Evolutionary conservation across 805 yeast species (phyloP), one percentile per base, ranked within the genome.

Genomic region (Brettanomyces bruxellensis): DNA sequence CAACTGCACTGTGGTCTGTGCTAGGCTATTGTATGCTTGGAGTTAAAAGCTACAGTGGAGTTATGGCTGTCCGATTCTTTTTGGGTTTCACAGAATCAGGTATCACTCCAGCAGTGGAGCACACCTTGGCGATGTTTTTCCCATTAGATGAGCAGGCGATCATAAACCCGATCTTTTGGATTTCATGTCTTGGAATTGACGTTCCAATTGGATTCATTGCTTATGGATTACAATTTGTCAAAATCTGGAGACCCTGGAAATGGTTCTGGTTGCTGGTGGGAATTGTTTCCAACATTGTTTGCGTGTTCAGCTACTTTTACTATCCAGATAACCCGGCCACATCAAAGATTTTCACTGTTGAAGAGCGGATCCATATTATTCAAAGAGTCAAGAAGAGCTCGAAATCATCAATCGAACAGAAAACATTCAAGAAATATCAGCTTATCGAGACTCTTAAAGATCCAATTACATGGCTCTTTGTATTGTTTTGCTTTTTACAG

Each of bases 291-390:
- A 61, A 76, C 34, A 25, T 71, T 22, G 45, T 67, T 13, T 53
- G 69, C 4, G 41, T 66, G 4, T 35, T 63, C 5, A 54, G 68
- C 6, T 55, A 57, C 49, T 65, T 69, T 48, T 44, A 68, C 23
- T 77, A 73, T 51, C 85, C 84, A 34, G 68, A 72, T 49, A 75
- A 76, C 53, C 83, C 83, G 23, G 59, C 76, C 1, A 67, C 63
- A 45, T 75, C 77, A 5, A 64, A 57, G 51, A 72, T 74, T 51
- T 62, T 79, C 44, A 47, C 71, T 62, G 50, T 39, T 51, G 50
- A 49, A 74, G 69, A 54, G 48, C 59, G 37, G 68, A 72, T 69
- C 11, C 25, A 14, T 25, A 18, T 70, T 47, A 72, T 72, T 48
- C 55, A 70, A 58, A 55, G 68, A 58, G 66, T 60, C 48, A 68